phyloP scores from a whole-genome alignment of 805 yeast species.

The Gaillardinia entomophila region DNA sequence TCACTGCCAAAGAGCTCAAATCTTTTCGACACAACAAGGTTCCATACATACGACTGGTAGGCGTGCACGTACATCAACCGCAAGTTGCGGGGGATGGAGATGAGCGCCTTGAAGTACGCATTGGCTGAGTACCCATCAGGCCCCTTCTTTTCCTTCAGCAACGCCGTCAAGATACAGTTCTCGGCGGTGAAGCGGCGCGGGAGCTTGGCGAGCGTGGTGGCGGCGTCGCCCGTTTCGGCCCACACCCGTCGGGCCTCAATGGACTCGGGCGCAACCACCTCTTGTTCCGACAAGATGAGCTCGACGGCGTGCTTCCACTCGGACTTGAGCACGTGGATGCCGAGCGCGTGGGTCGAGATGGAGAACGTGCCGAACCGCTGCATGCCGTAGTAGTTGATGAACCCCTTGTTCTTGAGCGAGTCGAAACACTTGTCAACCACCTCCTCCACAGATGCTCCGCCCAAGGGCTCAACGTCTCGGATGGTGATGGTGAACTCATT shows the following conservation, averaged over 20 bases:
- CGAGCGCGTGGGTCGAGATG: constrained; percentile 83
- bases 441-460: constrained; percentile 32
- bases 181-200: constrained; percentile 90
- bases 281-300: constrained; percentile 79
- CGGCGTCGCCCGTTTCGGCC: constrained; percentile 67
- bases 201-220: constrained; percentile 63
- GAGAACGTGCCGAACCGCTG: constrained; percentile 97
- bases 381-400: constrained; percentile 95
- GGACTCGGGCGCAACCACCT: constrained; percentile 75
- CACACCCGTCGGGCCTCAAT: constrained; percentile 77
- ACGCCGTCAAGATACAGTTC: constrained; percentile 55
- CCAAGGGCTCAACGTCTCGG: constrained; percentile 53
- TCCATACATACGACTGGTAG: constrained; percentile 96
- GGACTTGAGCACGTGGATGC: constrained; percentile 60
- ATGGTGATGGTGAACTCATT: constrained; percentile 85
- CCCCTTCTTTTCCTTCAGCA: constrained; percentile 47
- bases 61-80: constrained; percentile 96
- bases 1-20: constrained; percentile 62
- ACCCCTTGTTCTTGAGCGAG: constrained; percentile 63
- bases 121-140: constrained; percentile 39
- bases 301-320: constrained; percentile 81
- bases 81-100: constrained; percentile 87
- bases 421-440: constrained; percentile 48
- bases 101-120: constrained; percentile 72
- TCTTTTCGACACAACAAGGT: constrained; percentile 73